Conservation (phyloP, 805 yeast species). For the Candida orba region DNA sequence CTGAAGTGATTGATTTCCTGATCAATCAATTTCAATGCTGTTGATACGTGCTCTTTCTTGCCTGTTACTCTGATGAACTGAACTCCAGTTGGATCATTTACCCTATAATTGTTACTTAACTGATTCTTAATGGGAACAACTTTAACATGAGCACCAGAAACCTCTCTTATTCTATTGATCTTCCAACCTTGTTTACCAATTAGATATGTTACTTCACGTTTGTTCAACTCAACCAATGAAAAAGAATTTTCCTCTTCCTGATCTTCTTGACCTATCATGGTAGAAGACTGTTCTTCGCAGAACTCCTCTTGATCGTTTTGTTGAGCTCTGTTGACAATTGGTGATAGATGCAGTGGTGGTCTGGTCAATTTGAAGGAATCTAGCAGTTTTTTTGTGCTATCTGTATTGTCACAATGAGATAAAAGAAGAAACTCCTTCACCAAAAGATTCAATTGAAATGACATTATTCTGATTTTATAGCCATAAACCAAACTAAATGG, state of each 20-base stretch:
- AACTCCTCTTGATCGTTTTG: too few relatives aligned
- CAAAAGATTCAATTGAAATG: background rate
- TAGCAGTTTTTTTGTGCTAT: too few relatives aligned
- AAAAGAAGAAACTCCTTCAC: background rate
- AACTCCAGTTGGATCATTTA: conserved; percentile 8
- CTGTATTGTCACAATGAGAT: too few relatives aligned
- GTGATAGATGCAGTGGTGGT: too few relatives aligned
- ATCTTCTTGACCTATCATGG: too few relatives aligned
- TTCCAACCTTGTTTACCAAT: conserved; percentile 38
- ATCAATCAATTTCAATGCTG: conserved; percentile 24
- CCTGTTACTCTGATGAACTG: conserved; percentile 30
- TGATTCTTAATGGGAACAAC: conserved; percentile 27
- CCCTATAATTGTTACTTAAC: conserved; percentile 4
- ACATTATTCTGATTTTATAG: background rate
- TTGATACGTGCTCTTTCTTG: conserved; percentile 15
- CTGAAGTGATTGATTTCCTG: conserved; percentile 18
- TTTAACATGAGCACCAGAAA: conserved; percentile 32
- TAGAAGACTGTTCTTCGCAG: too few relatives aligned
- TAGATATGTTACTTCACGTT: conserved; percentile 32
- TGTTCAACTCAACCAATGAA: conserved; percentile 17
- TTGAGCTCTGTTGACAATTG: too few relatives aligned
- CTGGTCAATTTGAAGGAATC: too few relatives aligned
- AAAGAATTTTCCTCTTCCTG: background rate
- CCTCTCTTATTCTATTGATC: conserved; percentile 29
- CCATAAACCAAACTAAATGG: conserved; percentile 4